These are phyloP conservation scores for Metschnikowia lunata DNA, from an alignment of 805 yeast genomes.

Conservation along the genomic window DNA sequence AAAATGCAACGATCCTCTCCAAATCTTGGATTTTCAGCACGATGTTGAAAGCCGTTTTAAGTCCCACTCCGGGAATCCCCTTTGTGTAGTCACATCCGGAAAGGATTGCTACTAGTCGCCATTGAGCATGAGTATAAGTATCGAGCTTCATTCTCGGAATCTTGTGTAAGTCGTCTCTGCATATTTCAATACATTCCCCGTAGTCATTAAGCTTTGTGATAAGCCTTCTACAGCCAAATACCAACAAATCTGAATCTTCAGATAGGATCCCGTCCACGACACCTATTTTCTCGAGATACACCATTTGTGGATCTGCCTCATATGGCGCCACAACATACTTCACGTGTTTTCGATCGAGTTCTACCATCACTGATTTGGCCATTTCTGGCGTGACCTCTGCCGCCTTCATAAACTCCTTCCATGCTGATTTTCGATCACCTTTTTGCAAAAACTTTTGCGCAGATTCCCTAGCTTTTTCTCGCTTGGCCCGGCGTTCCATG, in stretches of 20 bases:
- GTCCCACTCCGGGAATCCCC: slow-evolving; percentile 80
- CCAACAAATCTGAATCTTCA: slow-evolving; percentile 89
- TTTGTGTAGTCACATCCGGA: slow-evolving; percentile 97
- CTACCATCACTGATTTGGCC: slow-evolving; percentile 82
- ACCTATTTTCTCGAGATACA: slow-evolving; percentile 71
- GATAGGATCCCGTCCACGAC: slow-evolving; percentile 80
- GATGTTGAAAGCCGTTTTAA: slow-evolving; percentile 65
- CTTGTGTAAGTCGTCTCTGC: slow-evolving; percentile 48
- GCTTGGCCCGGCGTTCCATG: slow-evolving; percentile 49
- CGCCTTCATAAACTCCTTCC: slow-evolving; percentile 67
- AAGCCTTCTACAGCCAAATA: slow-evolving; percentile 76
- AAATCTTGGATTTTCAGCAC: slow-evolving; percentile 49
- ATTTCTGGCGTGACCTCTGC: slow-evolving; percentile 85
- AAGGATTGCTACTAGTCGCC: slow-evolving; percentile 74
- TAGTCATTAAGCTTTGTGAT: slow-evolving; percentile 81
- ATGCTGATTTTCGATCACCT: slow-evolving; percentile 60
- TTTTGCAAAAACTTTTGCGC: slow-evolving; percentile 49
- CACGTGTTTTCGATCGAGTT: slow-evolving; percentile 52
- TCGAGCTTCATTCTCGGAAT: slow-evolving; percentile 50
- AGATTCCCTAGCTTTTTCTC: slow-evolving; percentile 53
- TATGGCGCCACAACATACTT: slow-evolving; percentile 91
- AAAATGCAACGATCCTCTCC: slow-evolving; percentile 51
- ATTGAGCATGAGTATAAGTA: slow-evolving; percentile 49
- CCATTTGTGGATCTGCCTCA: slow-evolving; percentile 98
- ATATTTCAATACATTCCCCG: slow-evolving; percentile 67